Conservation (phyloP, 108 stramenopile species). For the Nannochloropsis salina region DNA sequence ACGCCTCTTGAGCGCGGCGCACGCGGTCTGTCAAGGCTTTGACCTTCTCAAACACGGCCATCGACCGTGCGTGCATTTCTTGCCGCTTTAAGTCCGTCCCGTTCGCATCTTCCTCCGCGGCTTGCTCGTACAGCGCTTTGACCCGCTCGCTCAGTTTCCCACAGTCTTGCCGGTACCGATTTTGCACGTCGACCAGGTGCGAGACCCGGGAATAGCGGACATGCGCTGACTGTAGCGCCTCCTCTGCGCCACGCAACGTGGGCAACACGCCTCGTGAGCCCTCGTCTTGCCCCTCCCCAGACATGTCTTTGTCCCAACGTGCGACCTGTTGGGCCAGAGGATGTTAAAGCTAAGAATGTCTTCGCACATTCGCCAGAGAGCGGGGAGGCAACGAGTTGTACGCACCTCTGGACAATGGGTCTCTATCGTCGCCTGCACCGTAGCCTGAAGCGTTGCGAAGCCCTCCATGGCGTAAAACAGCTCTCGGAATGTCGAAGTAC, state of each 20-base stretch:
- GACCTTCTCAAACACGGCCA: conserved; percentile 7
- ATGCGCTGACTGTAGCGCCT: background rate
- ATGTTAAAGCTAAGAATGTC: too few species aligned
- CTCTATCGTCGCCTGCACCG: background rate
- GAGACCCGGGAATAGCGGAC: background rate
- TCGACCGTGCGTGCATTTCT: conserved; percentile 5
- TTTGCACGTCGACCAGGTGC: background rate
- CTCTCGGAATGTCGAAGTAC: too few species aligned
- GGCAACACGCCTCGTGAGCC: background rate
- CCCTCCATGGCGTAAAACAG: background rate
- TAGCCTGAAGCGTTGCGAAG: background rate
- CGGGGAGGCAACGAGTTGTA: background rate
- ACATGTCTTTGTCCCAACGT: conserved; percentile 19
- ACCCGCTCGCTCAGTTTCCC: background rate
- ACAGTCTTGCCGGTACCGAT: background rate
- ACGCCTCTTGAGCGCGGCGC: background rate
- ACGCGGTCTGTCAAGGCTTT: background rate
- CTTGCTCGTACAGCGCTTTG: background rate
- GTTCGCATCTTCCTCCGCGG: background rate
- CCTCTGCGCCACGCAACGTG: background rate
- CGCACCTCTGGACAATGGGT: background rate
- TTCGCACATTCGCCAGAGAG: background rate
- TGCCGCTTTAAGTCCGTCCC: background rate
- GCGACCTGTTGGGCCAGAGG: background rate
- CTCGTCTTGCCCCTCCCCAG: conserved; percentile 9